Evolutionary conservation across 2,329 filamentous ascomycete species (phyloP).

Genomic region (Chaetomiaceae sp.): DNA sequence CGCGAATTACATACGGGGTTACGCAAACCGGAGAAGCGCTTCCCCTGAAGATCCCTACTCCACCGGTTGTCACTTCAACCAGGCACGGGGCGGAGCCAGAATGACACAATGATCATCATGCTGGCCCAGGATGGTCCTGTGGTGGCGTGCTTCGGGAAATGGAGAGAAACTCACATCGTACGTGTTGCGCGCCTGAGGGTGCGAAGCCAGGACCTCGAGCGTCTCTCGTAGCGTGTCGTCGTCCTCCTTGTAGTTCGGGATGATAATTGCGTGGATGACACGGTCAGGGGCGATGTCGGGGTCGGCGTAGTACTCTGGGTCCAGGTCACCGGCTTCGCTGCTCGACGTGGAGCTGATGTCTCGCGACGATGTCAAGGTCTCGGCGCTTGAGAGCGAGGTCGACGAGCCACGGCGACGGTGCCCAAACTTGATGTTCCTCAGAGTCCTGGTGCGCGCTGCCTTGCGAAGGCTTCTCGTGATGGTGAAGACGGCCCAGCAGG

Average conservation of each 20-base stretch:
- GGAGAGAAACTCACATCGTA: constrained; percentile 60
- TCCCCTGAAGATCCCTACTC: constrained; percentile 12
- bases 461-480: constrained; percentile 49
- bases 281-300: constrained; percentile 39
- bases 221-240: constrained; percentile 64
- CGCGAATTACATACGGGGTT: constrained; percentile 8
- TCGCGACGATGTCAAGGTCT: constrained; percentile 47
- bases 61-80: constrained; percentile 6
- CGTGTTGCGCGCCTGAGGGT: constrained; percentile 55
- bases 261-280: constrained; percentile 61
- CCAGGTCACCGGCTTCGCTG: constrained; percentile 49
- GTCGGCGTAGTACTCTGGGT: constrained; percentile 44
- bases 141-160: background rate
- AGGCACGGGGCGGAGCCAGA: background rate
- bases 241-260: constrained; percentile 73
- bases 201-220: constrained; percentile 62
- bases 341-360: constrained; percentile 41
- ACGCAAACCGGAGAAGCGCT: constrained; percentile 12
- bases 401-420: constrained; percentile 48
- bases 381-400: constrained; percentile 52
- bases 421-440: constrained; percentile 44
- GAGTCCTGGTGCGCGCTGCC: constrained; percentile 40
- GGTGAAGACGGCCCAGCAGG: constrained; percentile 57
- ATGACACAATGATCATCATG: too few relatives aligned
- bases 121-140: too few relatives aligned